Evolutionary conservation across 345 rosid species (phyloP), one percentile per base, ranked within the genome.

Genomic region (Eutrema japonicum): DNA sequence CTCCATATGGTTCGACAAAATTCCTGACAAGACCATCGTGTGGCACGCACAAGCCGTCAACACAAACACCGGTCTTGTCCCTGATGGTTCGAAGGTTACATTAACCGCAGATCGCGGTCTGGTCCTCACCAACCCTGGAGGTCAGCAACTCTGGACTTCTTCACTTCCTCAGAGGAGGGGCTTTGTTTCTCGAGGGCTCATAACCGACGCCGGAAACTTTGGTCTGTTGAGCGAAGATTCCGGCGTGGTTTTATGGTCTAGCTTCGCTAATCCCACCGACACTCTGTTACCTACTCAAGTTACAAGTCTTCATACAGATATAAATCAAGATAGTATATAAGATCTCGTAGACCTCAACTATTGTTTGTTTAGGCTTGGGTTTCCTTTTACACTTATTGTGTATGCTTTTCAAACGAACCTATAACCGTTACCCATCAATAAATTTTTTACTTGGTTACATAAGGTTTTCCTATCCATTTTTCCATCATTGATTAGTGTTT

Each of bases 161-260:
- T 43, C 27, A 27, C 40, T 62, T 27, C 37, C 67, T 45, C 37
- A 8, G 52, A 73, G 16, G 8, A 30, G 64, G 4, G 47, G 75
- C 3, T 10, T 29, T 56, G 79, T 71, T 57, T n/a, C 85, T 22
- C 64, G 71, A 51, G 88, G 82, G 50, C 76, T 84, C 68, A 78
- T 89, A 85, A 83, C 79, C 13, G 83, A 87, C 61, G 64, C 70
- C 0, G 88, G 89, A 22, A 84, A 89, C 70, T 78, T 89, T 33
- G 81, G 85, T 33, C 61, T 82, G 3, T 68, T 61, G 5, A 47
- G 51, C 47, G 6, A 13, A 42, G 74, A 18, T 42, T 58, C 30
- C 45, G 7, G 3, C 41, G 26, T 7, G 6, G 11, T 14, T 41
- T 18, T 85, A 53, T 84, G 96, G 90, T 72, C 80, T 66, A 81